Conservation (phyloP, 2,329 filamentous ascomycete genomes). For the Colletotrichum salicis region DNA sequence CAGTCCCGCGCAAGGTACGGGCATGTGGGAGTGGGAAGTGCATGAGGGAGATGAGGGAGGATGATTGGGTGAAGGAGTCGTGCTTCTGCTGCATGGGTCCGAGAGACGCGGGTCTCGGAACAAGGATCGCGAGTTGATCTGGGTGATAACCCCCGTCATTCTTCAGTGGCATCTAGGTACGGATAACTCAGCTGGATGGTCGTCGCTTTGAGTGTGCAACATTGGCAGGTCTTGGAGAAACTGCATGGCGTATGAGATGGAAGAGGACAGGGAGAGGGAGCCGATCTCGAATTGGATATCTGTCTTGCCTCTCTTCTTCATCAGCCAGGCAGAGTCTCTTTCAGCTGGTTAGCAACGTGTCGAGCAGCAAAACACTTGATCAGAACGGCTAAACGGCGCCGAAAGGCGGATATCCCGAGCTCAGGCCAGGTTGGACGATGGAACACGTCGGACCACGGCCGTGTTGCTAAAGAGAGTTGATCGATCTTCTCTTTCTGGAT, state of each 20-base stretch:
- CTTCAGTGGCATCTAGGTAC: not conserved
- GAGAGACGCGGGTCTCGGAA: not conserved
- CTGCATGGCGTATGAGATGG: not conserved
- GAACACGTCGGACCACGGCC: not conserved
- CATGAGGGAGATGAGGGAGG: not conserved
- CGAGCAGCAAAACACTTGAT: not conserved
- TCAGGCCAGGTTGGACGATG: not conserved
- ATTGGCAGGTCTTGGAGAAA: not conserved
- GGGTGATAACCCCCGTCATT: not conserved
- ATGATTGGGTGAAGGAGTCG: constrained; percentile 16
- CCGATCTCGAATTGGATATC: not conserved
- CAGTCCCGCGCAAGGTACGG: constrained; percentile 25
- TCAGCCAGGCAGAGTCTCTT: not conserved
- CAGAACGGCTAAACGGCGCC: constrained; percentile 9
- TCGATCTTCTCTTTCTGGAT: not conserved
- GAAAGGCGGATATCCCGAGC: constrained; percentile 6
- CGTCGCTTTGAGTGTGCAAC: not conserved
- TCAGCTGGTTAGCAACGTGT: not conserved
- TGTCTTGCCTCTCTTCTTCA: not conserved
- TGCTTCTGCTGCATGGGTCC: constrained; percentile 14
- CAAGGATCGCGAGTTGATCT: not conserved
- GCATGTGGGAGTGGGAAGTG: constrained; percentile 23
- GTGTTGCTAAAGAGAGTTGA: not conserved
- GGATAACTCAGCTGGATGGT: not conserved
- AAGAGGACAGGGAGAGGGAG: not conserved